Percentiles rank a stretch among this genome's conserved stretches.
phyloP scores from a whole-genome alignment of 495 filamentous ascomycete genomes.

The Daldinia vernicosa region DNA sequence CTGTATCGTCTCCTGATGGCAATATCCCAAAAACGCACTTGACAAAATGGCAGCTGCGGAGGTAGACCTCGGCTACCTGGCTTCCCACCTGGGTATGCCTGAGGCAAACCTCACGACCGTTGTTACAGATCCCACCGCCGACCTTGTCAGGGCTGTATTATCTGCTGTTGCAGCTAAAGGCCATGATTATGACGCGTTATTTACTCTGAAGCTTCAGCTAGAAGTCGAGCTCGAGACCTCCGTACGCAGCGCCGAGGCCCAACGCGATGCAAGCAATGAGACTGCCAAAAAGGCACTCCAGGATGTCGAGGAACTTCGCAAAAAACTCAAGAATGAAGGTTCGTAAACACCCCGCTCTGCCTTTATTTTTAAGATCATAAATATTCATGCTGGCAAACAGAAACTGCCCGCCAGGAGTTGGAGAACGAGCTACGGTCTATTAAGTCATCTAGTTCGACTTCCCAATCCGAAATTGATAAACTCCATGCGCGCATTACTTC shows the following conservation, averaged over 20 bases:
- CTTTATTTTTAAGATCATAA: slow-evolving; percentile 6
- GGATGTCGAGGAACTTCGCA: slow-evolving; percentile 78
- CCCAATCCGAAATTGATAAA: slow-evolving; percentile 77
- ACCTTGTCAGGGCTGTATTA: slow-evolving; percentile 76
- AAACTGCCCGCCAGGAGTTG: slow-evolving; percentile 57
- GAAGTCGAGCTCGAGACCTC: slow-evolving; percentile 94
- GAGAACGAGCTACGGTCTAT: slow-evolving; percentile 84
- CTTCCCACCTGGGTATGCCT: slow-evolving; percentile 76
- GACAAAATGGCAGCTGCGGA: slow-evolving; percentile 77
- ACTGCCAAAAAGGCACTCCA: slow-evolving; percentile 82
- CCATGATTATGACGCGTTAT: slow-evolving; percentile 78
- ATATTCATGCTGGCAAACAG: slow-evolving; percentile 37
- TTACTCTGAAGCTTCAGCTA: slow-evolving; percentile 81
- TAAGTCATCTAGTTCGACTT: slow-evolving; percentile 77
- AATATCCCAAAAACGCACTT: slow-evolving; percentile 27
- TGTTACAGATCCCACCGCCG: slow-evolving; percentile 76
- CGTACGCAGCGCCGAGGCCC: slow-evolving; percentile 80
- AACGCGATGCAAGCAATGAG: slow-evolving; percentile 79
- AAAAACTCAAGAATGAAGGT: slow-evolving; percentile 86
- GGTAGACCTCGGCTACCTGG: slow-evolving; percentile 78
- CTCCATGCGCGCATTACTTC: slow-evolving; percentile 82
- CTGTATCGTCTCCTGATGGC: slow-evolving; percentile 28
- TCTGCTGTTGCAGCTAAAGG: slow-evolving; percentile 74
- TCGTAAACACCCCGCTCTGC: slow-evolving; percentile 36
- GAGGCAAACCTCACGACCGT: slow-evolving; percentile 71